phyloP scores from a whole-genome alignment of 768 basidiomycete genomes.

The Kwoniella sp. region DNA sequence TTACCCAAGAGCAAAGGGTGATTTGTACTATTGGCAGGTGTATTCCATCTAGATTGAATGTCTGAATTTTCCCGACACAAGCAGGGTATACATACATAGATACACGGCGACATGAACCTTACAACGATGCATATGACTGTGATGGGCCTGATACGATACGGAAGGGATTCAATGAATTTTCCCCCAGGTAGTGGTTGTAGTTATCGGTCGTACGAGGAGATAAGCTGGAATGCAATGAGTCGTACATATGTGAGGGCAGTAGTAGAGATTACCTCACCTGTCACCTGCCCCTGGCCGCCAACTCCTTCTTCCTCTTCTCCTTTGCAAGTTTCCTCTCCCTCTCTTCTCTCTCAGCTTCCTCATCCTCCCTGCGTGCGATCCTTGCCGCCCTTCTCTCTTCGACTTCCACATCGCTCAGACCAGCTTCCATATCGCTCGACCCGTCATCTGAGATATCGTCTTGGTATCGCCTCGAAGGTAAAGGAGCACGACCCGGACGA shows the following conservation, averaged over 20 bases:
- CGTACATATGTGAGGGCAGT: no score
- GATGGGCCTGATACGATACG: no score
- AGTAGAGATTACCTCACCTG: no score
- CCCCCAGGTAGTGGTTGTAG: no score
- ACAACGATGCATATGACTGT: no score
- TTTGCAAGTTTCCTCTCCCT: conserved; percentile 34
- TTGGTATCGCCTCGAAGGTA: conserved; percentile 10
- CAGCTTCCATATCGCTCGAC: conserved; percentile 48
- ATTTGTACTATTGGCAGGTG: background rate
- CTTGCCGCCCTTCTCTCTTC: conserved; percentile 42
- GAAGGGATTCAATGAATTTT: no score
- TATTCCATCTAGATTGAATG: no score
- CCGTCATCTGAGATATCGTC: conserved; percentile 31
- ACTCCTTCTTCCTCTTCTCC: conserved; percentile 36
- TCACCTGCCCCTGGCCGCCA: conserved; percentile 3
- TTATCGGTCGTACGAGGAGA: no score
- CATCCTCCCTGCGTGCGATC: conserved; percentile 48
- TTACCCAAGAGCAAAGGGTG: conserved; percentile 17
- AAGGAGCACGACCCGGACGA: conserved; percentile 30
- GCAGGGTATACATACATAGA: no score
- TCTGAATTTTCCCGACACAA: no score
- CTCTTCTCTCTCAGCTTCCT: conserved; percentile 40
- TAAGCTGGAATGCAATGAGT: no score
- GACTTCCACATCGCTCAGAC: conserved; percentile 43
- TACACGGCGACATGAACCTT: no score